phyloP scores from a whole-genome alignment of 495 filamentous ascomycete species.

The Delitschia confertaspora region DNA sequence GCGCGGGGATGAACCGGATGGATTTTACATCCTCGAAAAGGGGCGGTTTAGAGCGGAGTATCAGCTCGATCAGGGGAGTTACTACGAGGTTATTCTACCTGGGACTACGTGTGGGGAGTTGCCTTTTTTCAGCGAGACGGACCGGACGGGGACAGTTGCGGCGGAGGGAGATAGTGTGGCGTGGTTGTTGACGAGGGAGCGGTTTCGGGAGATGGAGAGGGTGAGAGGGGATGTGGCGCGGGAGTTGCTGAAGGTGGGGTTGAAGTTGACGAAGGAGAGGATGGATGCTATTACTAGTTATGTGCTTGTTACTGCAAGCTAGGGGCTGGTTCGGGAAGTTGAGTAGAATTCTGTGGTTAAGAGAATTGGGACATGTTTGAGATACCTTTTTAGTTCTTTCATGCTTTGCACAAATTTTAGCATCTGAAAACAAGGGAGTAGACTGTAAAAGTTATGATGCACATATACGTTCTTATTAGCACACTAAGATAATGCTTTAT shows the following conservation, averaged over 20 bases:
- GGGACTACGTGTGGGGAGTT: conserved; percentile 93
- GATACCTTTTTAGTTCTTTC: too few relatives aligned
- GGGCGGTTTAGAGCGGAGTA: conserved; percentile 88
- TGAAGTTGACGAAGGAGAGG: conserved; percentile 83
- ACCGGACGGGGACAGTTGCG: conserved; percentile 74
- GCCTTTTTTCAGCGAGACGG: conserved; percentile 87
- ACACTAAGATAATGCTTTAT: too few relatives aligned
- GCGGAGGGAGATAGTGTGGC: conserved; percentile 72
- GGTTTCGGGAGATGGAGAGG: conserved; percentile 62
- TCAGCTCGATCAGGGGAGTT: conserved; percentile 75
- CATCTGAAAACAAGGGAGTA: too few relatives aligned
- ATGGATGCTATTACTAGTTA: conserved; percentile 73
- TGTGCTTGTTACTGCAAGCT: too few relatives aligned
- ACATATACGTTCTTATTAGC: too few relatives aligned
- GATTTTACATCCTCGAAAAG: conserved; percentile 84
- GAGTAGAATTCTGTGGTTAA: too few relatives aligned
- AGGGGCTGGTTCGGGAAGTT: too few relatives aligned
- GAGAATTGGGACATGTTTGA: too few relatives aligned
- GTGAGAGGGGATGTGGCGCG: conserved; percentile 64
- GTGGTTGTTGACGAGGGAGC: conserved; percentile 64
- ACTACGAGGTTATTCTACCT: conserved; percentile 85
- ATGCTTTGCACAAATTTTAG: too few relatives aligned
- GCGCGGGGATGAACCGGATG: conserved; percentile 43
- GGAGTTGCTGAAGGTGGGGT: conserved; percentile 71
- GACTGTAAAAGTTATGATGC: too few relatives aligned